Base-by-base conservation (phyloP, 768 basidiomycete species). In the Phallus indusiatus region DNA sequence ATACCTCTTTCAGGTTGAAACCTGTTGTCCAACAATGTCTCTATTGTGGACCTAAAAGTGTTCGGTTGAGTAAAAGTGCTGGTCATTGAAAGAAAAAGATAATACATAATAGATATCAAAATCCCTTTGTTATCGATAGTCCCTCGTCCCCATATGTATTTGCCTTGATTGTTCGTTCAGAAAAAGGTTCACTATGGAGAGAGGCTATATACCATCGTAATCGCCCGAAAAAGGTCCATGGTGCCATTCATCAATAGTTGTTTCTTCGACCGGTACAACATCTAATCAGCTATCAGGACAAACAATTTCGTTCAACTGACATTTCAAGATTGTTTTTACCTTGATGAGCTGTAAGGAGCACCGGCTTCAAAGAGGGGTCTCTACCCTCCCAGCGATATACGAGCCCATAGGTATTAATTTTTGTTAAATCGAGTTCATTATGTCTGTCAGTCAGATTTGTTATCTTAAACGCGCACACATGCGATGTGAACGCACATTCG, bases 321-420 rank as follows among this genome's bases (percentile, higher is more conserved):
- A 28, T 14, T 50, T n/a, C n/a, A 34, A 10, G 28, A 9, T 8
- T 9, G 16, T 8, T 16, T 8, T 37, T 16, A 37, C 84, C 85
- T 74, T 85, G 84, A 66, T 87, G 85, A 1, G 78, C 84, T 17
- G 80, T 77, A 42, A 87, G 69, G 14, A 91, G 72, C 14, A 90
- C 64, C 0, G 90, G 89, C 67, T 88, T 86, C 17, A 87, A 73
- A 0, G 74, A 71, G 10, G 68, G 60, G 63, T 88, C 76, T 2
- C 79, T 76, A 1, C 88, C 89, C 55, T 77, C 72, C 88, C 88
- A 90, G 53, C 82, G 78, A 66, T 81, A 88, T 8, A 88, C 69
- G n/a, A 90, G 75, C 0, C 81, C 89, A 64, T 86, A 88, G 0
- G 81, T 86, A 68, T 90, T 90, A 64, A 93, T 81, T 64, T 81